Percentiles rank a stretch among this genome's conserved stretches.
These are phyloP conservation scores for Plantago elongata DNA, from an alignment of 257 asterid species.

Conservation along the genomic window DNA sequence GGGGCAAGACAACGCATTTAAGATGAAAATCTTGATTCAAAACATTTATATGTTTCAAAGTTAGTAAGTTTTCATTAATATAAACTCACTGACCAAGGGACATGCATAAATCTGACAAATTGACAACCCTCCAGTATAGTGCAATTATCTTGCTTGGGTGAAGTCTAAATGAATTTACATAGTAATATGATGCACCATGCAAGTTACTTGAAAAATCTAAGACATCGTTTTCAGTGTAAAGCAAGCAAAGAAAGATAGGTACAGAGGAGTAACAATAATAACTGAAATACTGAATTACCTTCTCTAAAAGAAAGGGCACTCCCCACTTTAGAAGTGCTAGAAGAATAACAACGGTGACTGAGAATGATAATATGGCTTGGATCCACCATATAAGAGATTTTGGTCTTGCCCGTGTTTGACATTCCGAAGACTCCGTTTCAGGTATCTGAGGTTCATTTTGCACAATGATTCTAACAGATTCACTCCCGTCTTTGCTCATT, in stretches of 20 bases:
- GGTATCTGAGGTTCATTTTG: conserved; percentile 41
- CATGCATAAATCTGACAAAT: no score
- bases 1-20: neutral
- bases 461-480: conserved; percentile 69
- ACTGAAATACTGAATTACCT: conserved; percentile 39
- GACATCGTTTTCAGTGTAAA: neutral
- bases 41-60: neutral
- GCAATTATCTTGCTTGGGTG: no score
- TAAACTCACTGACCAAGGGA: neutral
- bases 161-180: no score
- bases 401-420: conserved; percentile 27
- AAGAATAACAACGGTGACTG: conserved; percentile 29
- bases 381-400: conserved; percentile 52
- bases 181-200: no score
- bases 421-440: conserved; percentile 31
- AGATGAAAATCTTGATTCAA: neutral
- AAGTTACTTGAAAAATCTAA: no score
- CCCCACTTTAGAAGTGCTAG: conserved; percentile 63
- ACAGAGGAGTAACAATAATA: neutral
- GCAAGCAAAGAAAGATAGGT: conserved; percentile 3
- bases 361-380: conserved; percentile 44
- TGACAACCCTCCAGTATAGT: no score
- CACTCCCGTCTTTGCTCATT: conserved; percentile 48
- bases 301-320: conserved; percentile 55
- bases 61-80: neutral